Conservation (phyloP, 768 basidiomycete species). For the Leccinum longicurvipes region DNA sequence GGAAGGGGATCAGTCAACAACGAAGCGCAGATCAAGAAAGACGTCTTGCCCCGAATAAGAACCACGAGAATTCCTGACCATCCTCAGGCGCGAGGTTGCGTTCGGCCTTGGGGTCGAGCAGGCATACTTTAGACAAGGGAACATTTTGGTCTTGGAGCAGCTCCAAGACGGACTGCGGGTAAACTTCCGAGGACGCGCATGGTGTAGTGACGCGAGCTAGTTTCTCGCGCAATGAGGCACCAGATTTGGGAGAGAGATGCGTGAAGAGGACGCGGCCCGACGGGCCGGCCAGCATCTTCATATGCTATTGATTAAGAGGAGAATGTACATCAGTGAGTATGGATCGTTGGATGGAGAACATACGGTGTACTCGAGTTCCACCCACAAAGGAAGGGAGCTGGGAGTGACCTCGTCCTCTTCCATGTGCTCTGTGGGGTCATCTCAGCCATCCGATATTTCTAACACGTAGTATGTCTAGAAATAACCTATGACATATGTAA, state of each 20-base stretch:
- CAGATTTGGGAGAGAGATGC: conserved; percentile 74
- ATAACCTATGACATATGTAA: conserved; percentile 58
- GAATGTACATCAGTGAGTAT: neutral
- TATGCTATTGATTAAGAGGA: conserved; percentile 51
- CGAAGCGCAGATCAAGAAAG: neutral
- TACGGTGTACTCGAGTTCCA: conserved; percentile 86
- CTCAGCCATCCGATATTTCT: neutral
- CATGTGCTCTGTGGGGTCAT: conserved; percentile 69
- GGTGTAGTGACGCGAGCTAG: conserved; percentile 10
- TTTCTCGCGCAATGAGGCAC: conserved; percentile 43
- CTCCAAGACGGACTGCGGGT: conserved; percentile 16
- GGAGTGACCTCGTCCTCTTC: conserved; percentile 84
- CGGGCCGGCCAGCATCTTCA: conserved; percentile 73
- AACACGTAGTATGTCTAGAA: neutral
- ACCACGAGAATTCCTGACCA: conserved; percentile 79
- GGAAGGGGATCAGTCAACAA: neutral
- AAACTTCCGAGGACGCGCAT: conserved; percentile 26
- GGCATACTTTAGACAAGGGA: conserved; percentile 65
- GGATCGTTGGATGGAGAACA: conserved; percentile 17
- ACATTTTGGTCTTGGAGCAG: conserved; percentile 23
- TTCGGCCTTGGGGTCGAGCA: conserved; percentile 90
- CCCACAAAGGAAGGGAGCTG: conserved; percentile 81
- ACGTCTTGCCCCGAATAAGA: conserved; percentile 80
- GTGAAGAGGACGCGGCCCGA: conserved; percentile 75
- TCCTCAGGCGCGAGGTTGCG: conserved; percentile 70